Evolutionary conservation across 2,329 filamentous ascomycete species (phyloP).

Genomic region (Penicillium thymicola): DNA sequence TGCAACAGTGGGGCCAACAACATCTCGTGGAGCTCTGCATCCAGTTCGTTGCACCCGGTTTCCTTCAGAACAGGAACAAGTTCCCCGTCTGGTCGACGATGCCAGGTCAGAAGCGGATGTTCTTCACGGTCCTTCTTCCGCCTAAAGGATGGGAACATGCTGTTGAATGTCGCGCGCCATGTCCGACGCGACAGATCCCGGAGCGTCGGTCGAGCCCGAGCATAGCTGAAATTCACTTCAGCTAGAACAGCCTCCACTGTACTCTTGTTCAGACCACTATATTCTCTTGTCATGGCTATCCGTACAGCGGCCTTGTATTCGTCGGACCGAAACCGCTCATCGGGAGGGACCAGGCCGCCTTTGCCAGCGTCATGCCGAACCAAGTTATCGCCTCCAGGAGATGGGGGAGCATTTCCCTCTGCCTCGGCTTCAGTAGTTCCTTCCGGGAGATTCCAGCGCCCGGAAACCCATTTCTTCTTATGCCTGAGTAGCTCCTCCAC

Average conservation of each 20-base stretch:
- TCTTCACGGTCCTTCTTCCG: constrained; percentile 40
- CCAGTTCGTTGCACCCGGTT: constrained; percentile 45
- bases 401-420: neutral
- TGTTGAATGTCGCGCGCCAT: constrained; percentile 46
- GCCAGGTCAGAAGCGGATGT: constrained; percentile 41
- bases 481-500: constrained; percentile 48
- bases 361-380: constrained; percentile 11
- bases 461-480: constrained; percentile 47
- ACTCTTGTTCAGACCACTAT: constrained; percentile 43
- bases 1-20: constrained; percentile 39
- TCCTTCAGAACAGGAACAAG: constrained; percentile 36
- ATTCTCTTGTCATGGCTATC: constrained; percentile 41
- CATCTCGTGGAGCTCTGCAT: constrained; percentile 39
- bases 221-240: constrained; percentile 48
- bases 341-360: constrained; percentile 30
- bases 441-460: constrained; percentile 44
- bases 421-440: constrained; percentile 8
- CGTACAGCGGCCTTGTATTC: constrained; percentile 45
- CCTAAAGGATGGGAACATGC: constrained; percentile 42
- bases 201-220: constrained; percentile 42
- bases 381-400: neutral
- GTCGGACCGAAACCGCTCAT: constrained; percentile 45
- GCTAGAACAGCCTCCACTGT: constrained; percentile 47
- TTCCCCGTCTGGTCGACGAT: constrained; percentile 33
- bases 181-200: constrained; percentile 43